A percentile compares a stretch with the other conserved stretches of the same genome.
Evolutionary conservation across 2,329 filamentous ascomycete species (phyloP).

Genomic region (Alternaria postmessia): DNA sequence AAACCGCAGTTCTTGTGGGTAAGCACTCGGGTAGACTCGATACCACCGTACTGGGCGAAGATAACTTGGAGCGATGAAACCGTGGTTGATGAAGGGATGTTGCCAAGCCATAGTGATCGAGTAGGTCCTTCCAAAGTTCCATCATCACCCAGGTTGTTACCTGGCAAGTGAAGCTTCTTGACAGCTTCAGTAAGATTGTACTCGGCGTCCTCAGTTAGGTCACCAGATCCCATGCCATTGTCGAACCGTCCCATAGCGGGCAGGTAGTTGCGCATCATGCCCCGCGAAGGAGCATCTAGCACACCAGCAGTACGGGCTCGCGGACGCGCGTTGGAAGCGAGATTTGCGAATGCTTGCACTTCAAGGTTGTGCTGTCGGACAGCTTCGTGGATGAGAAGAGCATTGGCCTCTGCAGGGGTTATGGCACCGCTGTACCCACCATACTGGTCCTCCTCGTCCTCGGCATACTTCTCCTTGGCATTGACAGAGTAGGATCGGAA

Average conservation of each 20-base stretch:
- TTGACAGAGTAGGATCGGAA: constrained; percentile 99
- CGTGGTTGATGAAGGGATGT: constrained; percentile 95
- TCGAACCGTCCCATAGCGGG: constrained; percentile 65
- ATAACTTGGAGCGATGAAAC: constrained; percentile 94
- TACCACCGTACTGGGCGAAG: constrained; percentile 91
- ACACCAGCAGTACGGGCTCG: constrained; percentile 92
- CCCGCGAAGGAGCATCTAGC: constrained; percentile 76
- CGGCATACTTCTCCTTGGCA: constrained; percentile 95
- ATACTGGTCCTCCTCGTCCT: constrained; percentile 82
- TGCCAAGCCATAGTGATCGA: constrained; percentile 94
- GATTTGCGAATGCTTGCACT: constrained; percentile 89
- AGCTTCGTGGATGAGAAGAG: constrained; percentile 70
- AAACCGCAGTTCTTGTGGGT: constrained; percentile 99
- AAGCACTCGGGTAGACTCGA: constrained; percentile 89
- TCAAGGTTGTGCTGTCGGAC: constrained; percentile 93
- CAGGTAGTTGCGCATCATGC: constrained; percentile 73
- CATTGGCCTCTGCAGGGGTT: constrained; percentile 67
- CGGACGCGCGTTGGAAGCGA: constrained; percentile 81
- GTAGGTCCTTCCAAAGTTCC: constrained; percentile 87
- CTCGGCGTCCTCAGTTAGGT: constrained; percentile 79
- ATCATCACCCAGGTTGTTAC: constrained; percentile 75
- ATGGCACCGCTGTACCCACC: constrained; percentile 66
- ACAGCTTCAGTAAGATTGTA: constrained; percentile 84
- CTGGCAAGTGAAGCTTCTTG: constrained; percentile 70
- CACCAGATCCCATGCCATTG: constrained; percentile 76